phyloP scores from a whole-genome alignment of 2,329 filamentous ascomycete genomes.

The Fusarium sp. region DNA sequence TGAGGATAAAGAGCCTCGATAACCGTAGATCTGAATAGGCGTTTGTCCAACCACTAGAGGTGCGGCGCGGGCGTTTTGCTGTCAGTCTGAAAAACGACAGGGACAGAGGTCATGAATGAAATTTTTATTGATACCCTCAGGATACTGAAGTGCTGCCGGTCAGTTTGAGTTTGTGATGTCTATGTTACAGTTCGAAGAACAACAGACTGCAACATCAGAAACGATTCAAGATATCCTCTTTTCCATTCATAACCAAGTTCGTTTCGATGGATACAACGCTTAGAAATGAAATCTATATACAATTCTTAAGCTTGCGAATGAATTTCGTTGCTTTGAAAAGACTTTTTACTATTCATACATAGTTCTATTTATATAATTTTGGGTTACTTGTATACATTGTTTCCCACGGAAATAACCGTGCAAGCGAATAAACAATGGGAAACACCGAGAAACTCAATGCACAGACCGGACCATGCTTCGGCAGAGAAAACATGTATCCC shows the following conservation, averaged over 20 bases:
- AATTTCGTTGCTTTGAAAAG: too few species aligned
- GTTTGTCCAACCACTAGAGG: conserved; percentile 46
- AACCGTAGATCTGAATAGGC: conserved; percentile 46
- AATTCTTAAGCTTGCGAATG: too few species aligned
- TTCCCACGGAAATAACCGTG: neutral
- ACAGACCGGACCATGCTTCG: conserved; percentile 6
- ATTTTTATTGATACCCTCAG: conserved; percentile 38
- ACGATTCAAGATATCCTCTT: neutral
- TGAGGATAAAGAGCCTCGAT: conserved; percentile 40
- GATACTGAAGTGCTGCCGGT: conserved; percentile 43
- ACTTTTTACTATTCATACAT: too few species aligned
- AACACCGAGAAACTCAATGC: conserved; percentile 13
- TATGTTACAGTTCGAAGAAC: neutral
- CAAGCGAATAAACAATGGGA: conserved; percentile 2
- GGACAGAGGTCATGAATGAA: conserved; percentile 43
- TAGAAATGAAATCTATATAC: too few species aligned
- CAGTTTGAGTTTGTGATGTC: conserved; percentile 20
- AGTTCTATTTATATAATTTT: too few species aligned
- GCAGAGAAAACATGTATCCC: too few species aligned
- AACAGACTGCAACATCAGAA: conserved; percentile 4
- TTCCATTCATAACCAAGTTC: too few species aligned
- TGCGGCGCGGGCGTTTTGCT: conserved; percentile 45
- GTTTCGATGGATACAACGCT: too few species aligned
- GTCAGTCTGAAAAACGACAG: conserved; percentile 29
- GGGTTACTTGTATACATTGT: too few species aligned